Conservation (phyloP, 345 rosid genomes). For the Pelargonium nanum region DNA sequence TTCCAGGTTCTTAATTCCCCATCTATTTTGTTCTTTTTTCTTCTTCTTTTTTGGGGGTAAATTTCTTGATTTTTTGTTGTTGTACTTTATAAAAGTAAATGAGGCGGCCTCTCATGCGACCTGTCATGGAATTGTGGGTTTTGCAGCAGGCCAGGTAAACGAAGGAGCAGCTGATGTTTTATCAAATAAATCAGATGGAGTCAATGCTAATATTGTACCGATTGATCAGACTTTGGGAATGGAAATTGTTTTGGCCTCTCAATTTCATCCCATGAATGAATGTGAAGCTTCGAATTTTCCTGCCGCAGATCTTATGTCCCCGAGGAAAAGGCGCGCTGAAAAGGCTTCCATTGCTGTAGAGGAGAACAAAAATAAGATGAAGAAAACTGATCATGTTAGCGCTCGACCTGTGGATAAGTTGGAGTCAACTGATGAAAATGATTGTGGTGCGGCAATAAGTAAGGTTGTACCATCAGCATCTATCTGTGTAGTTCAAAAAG, state of each 20-base stretch:
- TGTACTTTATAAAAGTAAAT: too few relatives aligned
- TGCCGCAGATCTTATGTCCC: constrained; percentile 7
- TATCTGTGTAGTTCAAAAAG: constrained; percentile 21
- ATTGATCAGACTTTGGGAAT: constrained; percentile 15
- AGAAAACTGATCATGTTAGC: constrained; percentile 4
- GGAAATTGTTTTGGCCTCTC: constrained; percentile 20
- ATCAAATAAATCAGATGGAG: constrained; percentile 10
- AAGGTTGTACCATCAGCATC: constrained; percentile 20
- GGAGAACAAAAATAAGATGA: constrained; percentile 15
- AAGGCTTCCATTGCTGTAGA: constrained; percentile 15
- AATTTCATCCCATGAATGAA: constrained; percentile 8
- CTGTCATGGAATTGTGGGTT: background rate
- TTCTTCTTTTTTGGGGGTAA: too few relatives aligned
- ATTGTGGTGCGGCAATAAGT: constrained; percentile 17
- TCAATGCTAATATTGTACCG: constrained; percentile 13
- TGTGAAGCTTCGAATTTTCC: constrained; percentile 17
- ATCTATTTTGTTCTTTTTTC: too few relatives aligned
- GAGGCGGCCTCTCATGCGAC: too few relatives aligned
- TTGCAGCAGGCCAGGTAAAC: constrained; percentile 15
- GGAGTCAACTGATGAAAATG: constrained; percentile 64
- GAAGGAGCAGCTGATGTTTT: constrained; percentile 11
- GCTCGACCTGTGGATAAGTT: constrained; percentile 20
- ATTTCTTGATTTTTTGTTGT: too few relatives aligned
- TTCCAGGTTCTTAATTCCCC: too few relatives aligned
- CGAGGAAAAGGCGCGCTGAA: constrained; percentile 13